Conservation (phyloP, 257 asterid genomes). For the Scutellaria baicalensis region DNA sequence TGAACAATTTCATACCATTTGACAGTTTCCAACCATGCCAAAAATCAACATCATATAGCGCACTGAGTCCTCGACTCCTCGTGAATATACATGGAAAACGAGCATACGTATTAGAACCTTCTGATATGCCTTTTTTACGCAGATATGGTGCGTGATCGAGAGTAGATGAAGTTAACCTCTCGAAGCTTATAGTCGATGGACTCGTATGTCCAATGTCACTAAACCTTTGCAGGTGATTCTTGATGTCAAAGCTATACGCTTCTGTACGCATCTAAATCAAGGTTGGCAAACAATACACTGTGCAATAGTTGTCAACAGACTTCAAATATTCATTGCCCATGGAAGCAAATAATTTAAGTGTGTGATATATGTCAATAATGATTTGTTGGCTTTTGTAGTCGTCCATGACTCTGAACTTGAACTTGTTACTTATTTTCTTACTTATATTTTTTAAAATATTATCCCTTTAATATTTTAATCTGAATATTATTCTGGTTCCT, state of each 20-base stretch:
- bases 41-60: background rate
- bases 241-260: background rate
- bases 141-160: slow-evolving; percentile 7
- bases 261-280: background rate
- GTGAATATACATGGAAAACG: background rate
- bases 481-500: no score
- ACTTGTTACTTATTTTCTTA: background rate
- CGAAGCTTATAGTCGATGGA: slow-evolving; percentile 11
- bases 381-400: background rate
- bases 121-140: slow-evolving; percentile 5
- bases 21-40: background rate
- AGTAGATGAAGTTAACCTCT: background rate
- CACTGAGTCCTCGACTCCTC: background rate
- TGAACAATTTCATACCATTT: background rate
- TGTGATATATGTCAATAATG: background rate
- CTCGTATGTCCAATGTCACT: background rate
- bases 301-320: slow-evolving; percentile 8
- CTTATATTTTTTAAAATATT: no score
- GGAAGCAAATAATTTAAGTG: slow-evolving; percentile 5
- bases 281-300: background rate
- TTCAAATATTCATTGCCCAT: background rate
- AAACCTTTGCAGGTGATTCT: background rate
- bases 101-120: background rate
- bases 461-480: no score
- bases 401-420: background rate